Evolutionary conservation across 192 early-diverging fungal genomes (phyloP), one percentile per base, ranked within the genome.

Genomic region (Coemansia javaensis): DNA sequence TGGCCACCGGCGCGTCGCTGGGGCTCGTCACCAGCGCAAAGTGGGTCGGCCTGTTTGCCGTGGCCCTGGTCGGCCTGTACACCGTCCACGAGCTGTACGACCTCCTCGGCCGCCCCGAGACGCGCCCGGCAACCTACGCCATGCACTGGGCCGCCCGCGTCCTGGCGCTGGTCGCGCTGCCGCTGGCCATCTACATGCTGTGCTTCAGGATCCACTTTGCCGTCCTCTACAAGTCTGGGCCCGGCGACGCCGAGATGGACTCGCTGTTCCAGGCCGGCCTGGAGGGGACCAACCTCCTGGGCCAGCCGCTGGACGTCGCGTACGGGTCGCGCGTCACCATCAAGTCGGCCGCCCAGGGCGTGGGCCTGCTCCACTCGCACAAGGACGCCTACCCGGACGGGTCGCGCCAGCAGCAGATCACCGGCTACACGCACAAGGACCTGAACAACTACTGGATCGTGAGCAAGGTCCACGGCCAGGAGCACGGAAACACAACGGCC

Each of bases 321-420:
- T 99, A 82, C 66, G 93, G 93, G n/a, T 94, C 93, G 15, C 83
- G 66, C 47, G 73, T 99, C 14, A 85, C 89, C 14, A 25, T 99
- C 15, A 93, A 91, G 53, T 93, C 85, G 38, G 83, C 79, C 39
- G 79, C 80, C 4, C 84, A 81, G 46, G 91, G 90, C 8, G 90
- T 87, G 15, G 97, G 92, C 14, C 61, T 97, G 38, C 79, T 99
- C 33, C 97, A 99, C 59, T 99, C 97, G 23, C 97, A 99, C 59
- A 52, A 82, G 16, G 87, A 94, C 65, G 67, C 66, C 13, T 99
- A 85, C 46, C 92, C 91, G 0, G 75, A 78, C 13, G 82, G 82
- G 36, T 94, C 91, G 9, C 83, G 85, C 72, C 97, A 99, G 71
- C 97, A 99, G 65, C 97, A 99, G 67, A 79, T 99, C 20, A 97